Evolutionary conservation across 1,284 basidiomycete species (phyloP), one percentile per base, ranked within the genome.

Genomic region (Psilocybe mexicana): DNA sequence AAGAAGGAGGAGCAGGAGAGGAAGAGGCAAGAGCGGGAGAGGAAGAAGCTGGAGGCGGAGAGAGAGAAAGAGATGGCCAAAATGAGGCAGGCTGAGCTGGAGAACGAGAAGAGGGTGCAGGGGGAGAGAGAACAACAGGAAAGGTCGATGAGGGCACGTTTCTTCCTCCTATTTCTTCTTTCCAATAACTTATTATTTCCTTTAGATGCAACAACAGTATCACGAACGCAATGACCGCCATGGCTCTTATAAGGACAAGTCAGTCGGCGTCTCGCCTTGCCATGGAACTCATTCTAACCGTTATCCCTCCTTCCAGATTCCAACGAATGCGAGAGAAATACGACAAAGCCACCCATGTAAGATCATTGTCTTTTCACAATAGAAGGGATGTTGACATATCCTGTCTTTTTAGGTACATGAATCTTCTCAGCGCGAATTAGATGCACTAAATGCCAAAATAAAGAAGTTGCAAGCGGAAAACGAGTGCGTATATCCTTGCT

Each of bases 391-490:
- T 35, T 44, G 11, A 59, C 25, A 33, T 30, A 38, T 45, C 44
- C 48, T 26, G 26, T 25, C 28, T 28, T n/a, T 46, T 10, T 59
- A 85, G 82, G 69, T 68, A 53, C 77, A 81, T 43, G 73, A 79
- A 48, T 69, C 73, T 35, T 74, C 76, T 57, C 69, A 78, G 55
- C 75, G 73, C 7, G 76, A 85, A 43, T 74, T 84, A 2, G 77
- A 79, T 1, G 58, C 74, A 11, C 80, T 83, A 2, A 79, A 78
- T 49, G 68, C 72, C 42, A 83, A 81, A 63, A 71, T 82, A 25
- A 81, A 75, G 62, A 80, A 78, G 63, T 72, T 86, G 1, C 80
- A 85, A 59, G 79, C 80, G 6, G 84, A 86, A 67, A 84, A 84
- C 67, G 81, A 85, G 84, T 86, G 50, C 57, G 79, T 74, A 26